Base-by-base conservation (phyloP, 2,329 filamentous ascomycete genomes). In the Apiospora arundinis region DNA sequence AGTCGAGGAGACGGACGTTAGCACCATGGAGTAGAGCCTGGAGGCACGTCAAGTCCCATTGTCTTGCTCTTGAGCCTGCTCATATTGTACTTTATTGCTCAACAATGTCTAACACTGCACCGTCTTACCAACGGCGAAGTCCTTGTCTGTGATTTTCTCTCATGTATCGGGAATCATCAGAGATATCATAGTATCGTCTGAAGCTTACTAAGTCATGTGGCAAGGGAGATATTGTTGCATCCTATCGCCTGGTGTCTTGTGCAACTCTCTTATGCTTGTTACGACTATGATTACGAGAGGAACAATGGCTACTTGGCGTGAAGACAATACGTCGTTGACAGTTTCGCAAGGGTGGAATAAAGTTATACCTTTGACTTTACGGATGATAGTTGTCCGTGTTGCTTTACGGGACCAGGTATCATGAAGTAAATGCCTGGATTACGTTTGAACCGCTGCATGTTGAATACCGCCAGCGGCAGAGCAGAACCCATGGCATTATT, bases 1-100 rank as follows among this genome's bases (percentile, higher is more conserved):
- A 72, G 91, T 95, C 14, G 92, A 92, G 79, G 90, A 94, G 78
- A 94, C 94, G 4, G 92, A 97, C 81, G 83, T 95, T 37, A 90
- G 87, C 73, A 87, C 88, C 3, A 78, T 91, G 80, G 88, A 32
- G 46, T 69, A 32, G 56, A 2, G 8, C 12, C 16, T n/a, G 12
- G 23, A n/a, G 44, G 44, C 23, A 68, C 66, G 40, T 5, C 25
- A 16, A 16, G 48, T 23, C 28, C 40, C 56, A 63, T 18, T n/a
- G 56, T 21, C 32, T 21, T 8, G 18, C 56, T n/a, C 56, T 40
- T 40, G 32, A 14, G 56, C 11, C n/a, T 63, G 37, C 18, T 4
- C 7, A 18, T n/a, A 18, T 40, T n/a, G 32, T 40, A 37, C 9
- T 21, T n/a, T n/a, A 5, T 49, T 23, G 23, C 48, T 23, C 9